These are phyloP conservation scores for Leccinum brunneo-olivaceum DNA, from an alignment of 1,284 basidiomycete genomes.

Conservation along the genomic window DNA sequence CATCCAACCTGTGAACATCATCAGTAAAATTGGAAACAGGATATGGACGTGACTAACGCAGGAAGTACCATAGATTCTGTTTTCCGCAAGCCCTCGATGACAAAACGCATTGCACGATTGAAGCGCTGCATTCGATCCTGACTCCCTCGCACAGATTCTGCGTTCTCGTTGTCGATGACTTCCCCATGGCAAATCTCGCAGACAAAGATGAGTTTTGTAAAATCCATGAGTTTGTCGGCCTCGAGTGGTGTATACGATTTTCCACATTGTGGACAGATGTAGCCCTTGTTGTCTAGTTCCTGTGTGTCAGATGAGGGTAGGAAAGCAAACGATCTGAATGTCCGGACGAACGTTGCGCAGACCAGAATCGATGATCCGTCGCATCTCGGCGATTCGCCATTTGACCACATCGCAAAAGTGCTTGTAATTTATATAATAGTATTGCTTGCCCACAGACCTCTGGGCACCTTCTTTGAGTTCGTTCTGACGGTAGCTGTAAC, in stretches of 20 bases:
- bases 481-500: constrained; percentile 70
- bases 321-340: constrained; percentile 1
- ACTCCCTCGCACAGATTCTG: constrained; percentile 74
- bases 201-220: constrained; percentile 51
- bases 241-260: constrained; percentile 85
- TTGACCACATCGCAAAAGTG: constrained; percentile 96
- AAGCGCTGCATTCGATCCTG: constrained; percentile 95
- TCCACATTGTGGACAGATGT: constrained; percentile 87
- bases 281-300: constrained; percentile 95
- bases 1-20: constrained; percentile 61
- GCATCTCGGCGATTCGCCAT: constrained; percentile 95
- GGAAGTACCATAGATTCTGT: constrained; percentile 86
- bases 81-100: constrained; percentile 81
- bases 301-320: constrained; percentile 28
- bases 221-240: constrained; percentile 77
- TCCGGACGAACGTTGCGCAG: constrained; percentile 64
- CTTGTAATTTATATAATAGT: constrained; percentile 96
- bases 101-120: constrained; percentile 84
- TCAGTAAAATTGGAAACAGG: constrained; percentile 1
- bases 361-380: constrained; percentile 80
- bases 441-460: constrained; percentile 75
- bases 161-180: constrained; percentile 88
- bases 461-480: constrained; percentile 80
- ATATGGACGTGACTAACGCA: constrained; percentile 43
- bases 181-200: constrained; percentile 79